phyloP scores from a whole-genome alignment of 179 eudicot genomes.

The Silene vulgaris region DNA sequence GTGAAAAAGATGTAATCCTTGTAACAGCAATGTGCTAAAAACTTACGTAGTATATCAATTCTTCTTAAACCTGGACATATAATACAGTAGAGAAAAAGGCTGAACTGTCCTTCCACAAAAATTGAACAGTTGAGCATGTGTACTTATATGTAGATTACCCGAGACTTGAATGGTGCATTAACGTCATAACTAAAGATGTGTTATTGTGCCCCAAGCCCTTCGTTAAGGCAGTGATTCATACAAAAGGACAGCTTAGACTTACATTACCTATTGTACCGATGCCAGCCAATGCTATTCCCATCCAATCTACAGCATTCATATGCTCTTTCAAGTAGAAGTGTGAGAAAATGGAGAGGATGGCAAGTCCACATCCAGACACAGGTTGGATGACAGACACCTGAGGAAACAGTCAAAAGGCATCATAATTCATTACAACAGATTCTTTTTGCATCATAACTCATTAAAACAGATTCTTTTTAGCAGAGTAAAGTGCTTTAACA shows the following conservation, averaged over 20 bases:
- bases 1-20: conserved; percentile 1
- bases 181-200: conserved; percentile 7
- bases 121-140: not conserved
- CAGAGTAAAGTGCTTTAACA: not conserved
- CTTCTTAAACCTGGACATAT: not conserved
- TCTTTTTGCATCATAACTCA: conserved; percentile 9
- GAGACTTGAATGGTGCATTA: conserved; percentile 1
- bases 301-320: conserved; percentile 96
- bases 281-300: conserved; percentile 86
- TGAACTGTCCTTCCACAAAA: not conserved
- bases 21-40: not conserved
- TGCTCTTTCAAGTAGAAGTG: conserved; percentile 93
- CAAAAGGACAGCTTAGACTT: conserved; percentile 15
- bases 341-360: conserved; percentile 92
- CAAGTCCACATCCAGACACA: conserved; percentile 99
- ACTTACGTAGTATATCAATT: not conserved
- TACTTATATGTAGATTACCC: not conserved
- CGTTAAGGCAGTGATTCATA: not conserved
- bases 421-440: not conserved
- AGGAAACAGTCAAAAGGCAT: conserved; percentile 19
- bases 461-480: not conserved
- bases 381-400: conserved; percentile 98
- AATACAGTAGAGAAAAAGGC: not conserved
- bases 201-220: conserved; percentile 12
- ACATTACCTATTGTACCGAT: conserved; percentile 96